Evolutionary conservation across 257 asterid genomes (phyloP).

Genomic region (Schizonepeta tenuifolia): DNA sequence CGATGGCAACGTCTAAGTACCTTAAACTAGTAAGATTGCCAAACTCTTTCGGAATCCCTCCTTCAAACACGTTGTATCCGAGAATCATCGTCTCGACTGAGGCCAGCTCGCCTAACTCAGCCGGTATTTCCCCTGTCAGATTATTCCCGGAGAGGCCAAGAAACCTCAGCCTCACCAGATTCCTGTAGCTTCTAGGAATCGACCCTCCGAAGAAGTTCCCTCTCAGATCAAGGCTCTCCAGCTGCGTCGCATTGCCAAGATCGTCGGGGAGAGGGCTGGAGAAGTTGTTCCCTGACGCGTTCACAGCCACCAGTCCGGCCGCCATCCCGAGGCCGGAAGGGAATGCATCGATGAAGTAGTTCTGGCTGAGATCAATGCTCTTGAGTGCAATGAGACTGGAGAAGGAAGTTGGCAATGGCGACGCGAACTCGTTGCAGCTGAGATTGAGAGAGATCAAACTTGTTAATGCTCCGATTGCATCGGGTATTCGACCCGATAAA

Average conservation of each 20-base stretch:
- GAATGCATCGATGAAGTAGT: slow-evolving; percentile 51
- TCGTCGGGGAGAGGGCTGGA: slow-evolving; percentile 68
- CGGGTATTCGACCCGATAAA: slow-evolving; percentile 60
- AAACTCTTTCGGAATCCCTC: slow-evolving; percentile 43
- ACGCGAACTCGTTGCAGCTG: slow-evolving; percentile 61
- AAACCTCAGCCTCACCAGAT: slow-evolving; percentile 53
- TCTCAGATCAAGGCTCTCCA: slow-evolving; percentile 71
- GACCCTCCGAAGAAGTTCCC: slow-evolving; percentile 78
- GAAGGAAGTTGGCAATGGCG: slow-evolving; percentile 55
- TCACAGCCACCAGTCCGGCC: slow-evolving; percentile 43
- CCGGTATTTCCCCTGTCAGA: slow-evolving; percentile 41
- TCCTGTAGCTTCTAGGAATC: slow-evolving; percentile 59
- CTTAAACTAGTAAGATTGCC: slow-evolving; percentile 40
- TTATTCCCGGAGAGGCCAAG: slow-evolving; percentile 73
- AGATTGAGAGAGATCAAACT: slow-evolving; percentile 47
- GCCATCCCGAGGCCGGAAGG: slow-evolving; percentile 58
- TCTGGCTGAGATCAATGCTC: slow-evolving; percentile 71
- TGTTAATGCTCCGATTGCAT: slow-evolving; percentile 46
- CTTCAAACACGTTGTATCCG: slow-evolving; percentile 45
- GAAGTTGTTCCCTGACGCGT: slow-evolving; percentile 78
- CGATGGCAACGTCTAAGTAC: slow-evolving; percentile 47
- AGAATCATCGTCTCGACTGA: slow-evolving; percentile 41
- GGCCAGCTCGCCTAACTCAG: slow-evolving; percentile 40
- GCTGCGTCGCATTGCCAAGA: slow-evolving; percentile 52
- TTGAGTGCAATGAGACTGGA: slow-evolving; percentile 53